phyloP scores from a whole-genome alignment of 2,329 filamentous ascomycete species.

The Arthrobotrys conoides region DNA sequence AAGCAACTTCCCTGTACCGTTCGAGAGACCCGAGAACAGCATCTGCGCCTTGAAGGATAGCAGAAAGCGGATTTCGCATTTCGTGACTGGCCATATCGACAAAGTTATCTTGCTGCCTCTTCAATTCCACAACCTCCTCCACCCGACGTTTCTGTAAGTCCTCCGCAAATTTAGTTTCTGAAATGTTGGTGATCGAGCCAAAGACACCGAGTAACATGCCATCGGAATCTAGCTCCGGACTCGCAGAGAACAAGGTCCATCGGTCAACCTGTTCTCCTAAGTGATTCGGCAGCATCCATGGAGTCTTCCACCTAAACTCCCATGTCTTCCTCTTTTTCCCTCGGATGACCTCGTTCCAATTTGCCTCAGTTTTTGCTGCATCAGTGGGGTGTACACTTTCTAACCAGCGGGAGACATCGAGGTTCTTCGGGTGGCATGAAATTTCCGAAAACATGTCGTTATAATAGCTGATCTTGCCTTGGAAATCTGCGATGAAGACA shows the following conservation, averaged over 20 bases:
- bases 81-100: slow-evolving; percentile 75
- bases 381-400: slow-evolving; percentile 55
- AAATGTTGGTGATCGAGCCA: slow-evolving; percentile 61
- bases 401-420: slow-evolving; percentile 54
- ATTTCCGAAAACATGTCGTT: slow-evolving; percentile 80
- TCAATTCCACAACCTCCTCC: slow-evolving; percentile 72
- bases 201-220: slow-evolving; percentile 56
- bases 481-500: slow-evolving; percentile 83
- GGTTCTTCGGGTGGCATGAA: slow-evolving; percentile 40
- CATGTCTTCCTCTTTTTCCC: slow-evolving; percentile 54
- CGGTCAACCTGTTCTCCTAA: slow-evolving; percentile 52
- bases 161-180: slow-evolving; percentile 61
- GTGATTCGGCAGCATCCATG: slow-evolving; percentile 46
- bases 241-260: slow-evolving; percentile 55
- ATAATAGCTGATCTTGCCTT: slow-evolving; percentile 81
- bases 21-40: slow-evolving; percentile 71
- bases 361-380: slow-evolving; percentile 42
- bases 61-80: slow-evolving; percentile 82
- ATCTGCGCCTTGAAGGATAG: slow-evolving; percentile 82
- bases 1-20: slow-evolving; percentile 48
- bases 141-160: slow-evolving; percentile 62
- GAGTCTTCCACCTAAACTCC: slow-evolving; percentile 60
- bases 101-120: slow-evolving; percentile 82
- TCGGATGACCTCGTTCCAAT: slow-evolving; percentile 49
- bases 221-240: slow-evolving; percentile 54